Percentiles rank a stretch among this genome's conserved stretches.
Conservation (phyloP, 202 grass and related monocot species). For the Schoenoplectus tabernaemontani region DNA sequence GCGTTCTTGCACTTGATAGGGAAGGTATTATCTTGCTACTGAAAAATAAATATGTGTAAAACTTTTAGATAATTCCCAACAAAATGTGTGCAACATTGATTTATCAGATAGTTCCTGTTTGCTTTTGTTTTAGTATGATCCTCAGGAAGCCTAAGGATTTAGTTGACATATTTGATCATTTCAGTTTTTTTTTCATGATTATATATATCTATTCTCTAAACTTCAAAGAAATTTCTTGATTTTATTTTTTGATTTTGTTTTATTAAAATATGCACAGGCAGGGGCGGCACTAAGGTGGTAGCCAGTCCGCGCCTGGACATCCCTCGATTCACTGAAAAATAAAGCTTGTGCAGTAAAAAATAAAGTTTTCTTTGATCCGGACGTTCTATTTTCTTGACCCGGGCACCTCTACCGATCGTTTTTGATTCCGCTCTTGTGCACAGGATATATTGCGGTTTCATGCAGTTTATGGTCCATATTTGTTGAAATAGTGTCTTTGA, state of each 20-base stretch:
- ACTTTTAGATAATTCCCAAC: not conserved
- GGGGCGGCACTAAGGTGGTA: too few species aligned
- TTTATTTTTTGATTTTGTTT: conserved; percentile 59
- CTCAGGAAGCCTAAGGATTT: not conserved
- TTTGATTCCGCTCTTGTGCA: too few species aligned
- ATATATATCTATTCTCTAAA: conserved; percentile 37
- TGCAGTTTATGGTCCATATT: conserved; percentile 96
- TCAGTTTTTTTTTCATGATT: conserved; percentile 59
- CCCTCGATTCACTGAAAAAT: too few species aligned
- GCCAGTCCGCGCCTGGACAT: too few species aligned
- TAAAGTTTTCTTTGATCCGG: too few species aligned
- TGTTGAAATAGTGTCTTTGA: too few species aligned
- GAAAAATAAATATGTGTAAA: not conserved
- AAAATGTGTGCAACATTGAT: too few species aligned
- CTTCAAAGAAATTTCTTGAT: conserved; percentile 42
- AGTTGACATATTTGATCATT: conserved; percentile 7
- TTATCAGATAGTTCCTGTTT: not conserved
- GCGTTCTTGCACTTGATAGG: conserved; percentile 91
- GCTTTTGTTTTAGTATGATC: not conserved
- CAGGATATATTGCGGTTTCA: conserved; percentile 96
- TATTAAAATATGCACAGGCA: conserved; percentile 91
- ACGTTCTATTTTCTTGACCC: too few species aligned
- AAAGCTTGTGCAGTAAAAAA: too few species aligned
- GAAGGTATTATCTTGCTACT: conserved; percentile 37
- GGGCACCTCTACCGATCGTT: too few species aligned